phyloP scores from a whole-genome alignment of 441 rosid genomes.

The Adansonia grandidieri region DNA sequence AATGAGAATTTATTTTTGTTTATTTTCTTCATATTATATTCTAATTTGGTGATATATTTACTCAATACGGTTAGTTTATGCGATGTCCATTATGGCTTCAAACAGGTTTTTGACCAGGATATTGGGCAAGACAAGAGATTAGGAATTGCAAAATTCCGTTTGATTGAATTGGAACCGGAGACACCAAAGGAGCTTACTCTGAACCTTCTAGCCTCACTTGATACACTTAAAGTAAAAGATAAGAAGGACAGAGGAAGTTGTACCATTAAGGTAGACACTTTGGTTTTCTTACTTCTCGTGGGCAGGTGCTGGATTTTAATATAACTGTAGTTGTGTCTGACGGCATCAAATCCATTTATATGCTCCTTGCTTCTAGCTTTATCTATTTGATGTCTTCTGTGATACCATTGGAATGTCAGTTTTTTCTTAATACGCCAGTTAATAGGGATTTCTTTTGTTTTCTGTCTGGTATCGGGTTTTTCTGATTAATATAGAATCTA shows the following conservation, averaged over 20 bases:
- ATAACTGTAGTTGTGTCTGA: background rate
- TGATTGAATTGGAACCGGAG: slow-evolving; percentile 64
- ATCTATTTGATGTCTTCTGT: background rate
- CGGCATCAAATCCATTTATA: background rate
- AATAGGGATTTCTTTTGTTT: background rate
- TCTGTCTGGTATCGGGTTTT: background rate
- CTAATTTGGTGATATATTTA: background rate
- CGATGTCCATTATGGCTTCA: slow-evolving; percentile 23
- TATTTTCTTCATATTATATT: background rate
- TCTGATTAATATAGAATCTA: background rate
- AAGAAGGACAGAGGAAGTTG: slow-evolving; percentile 88
- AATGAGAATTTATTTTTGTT: background rate
- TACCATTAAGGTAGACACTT: slow-evolving; percentile 60
- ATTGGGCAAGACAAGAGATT: slow-evolving; percentile 92
- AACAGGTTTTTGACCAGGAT: slow-evolving; percentile 86
- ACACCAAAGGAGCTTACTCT: slow-evolving; percentile 55
- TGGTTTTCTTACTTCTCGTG: background rate
- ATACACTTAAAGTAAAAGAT: slow-evolving; percentile 86
- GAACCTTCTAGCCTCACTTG: slow-evolving; percentile 75
- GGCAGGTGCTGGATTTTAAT: background rate
- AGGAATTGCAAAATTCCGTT: slow-evolving; percentile 76
- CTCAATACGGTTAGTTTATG: background rate
- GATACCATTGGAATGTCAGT: background rate
- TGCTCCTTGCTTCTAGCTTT: background rate
- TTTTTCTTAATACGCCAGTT: background rate